Evolutionary conservation across 768 basidiomycete species (phyloP).

Genomic region (Pulveroboletus sp.): DNA sequence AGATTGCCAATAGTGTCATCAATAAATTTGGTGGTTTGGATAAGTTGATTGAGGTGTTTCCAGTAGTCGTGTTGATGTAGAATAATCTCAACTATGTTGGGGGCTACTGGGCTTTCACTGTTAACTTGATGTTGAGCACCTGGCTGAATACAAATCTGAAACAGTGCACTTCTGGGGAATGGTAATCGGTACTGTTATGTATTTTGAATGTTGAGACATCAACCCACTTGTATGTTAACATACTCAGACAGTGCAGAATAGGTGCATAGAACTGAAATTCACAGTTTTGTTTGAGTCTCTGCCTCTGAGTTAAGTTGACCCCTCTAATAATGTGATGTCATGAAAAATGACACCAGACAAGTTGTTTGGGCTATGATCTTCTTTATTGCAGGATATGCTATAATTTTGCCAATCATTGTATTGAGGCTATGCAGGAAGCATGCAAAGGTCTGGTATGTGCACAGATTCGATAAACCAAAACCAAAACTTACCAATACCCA

Average conservation of each 20-base stretch:
- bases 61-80: no score
- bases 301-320: slow-evolving; percentile 25
- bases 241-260: slow-evolving; percentile 20
- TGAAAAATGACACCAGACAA: slow-evolving; percentile 25
- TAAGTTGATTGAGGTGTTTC: no score
- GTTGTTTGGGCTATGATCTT: slow-evolving; percentile 9
- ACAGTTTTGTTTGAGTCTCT: slow-evolving; percentile 19
- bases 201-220: no score
- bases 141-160: no score
- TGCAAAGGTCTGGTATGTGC: not conserved
- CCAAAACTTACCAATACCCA: not conserved
- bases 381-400: slow-evolving; percentile 20
- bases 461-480: not conserved
- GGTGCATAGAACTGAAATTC: slow-evolving; percentile 26
- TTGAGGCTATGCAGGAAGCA: slow-evolving; percentile 5
- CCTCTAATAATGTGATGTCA: slow-evolving; percentile 30
- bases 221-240: no score
- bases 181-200: no score
- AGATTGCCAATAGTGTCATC: no score
- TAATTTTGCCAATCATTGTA: not conserved
- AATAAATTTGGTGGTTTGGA: no score
- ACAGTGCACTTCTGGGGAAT: no score
- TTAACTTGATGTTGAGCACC: no score
- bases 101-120: no score
- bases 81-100: no score